Conservation (phyloP, 768 basidiomycete genomes). For the Psilocybe azurescens region DNA sequence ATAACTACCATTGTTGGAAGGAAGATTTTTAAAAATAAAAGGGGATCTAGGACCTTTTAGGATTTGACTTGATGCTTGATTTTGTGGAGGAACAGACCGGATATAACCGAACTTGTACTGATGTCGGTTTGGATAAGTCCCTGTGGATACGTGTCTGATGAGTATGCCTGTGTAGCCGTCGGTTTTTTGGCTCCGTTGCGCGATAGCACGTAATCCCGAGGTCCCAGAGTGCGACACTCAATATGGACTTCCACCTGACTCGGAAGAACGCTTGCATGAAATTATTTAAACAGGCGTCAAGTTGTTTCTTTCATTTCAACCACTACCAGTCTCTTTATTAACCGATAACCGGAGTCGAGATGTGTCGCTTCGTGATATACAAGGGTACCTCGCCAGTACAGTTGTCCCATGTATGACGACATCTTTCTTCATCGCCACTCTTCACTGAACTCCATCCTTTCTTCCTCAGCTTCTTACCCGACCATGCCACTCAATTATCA, state of each 20-base stretch:
- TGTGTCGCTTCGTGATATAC: constrained; percentile 95
- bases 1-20: background rate
- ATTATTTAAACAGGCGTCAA: constrained; percentile 2
- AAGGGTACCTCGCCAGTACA: constrained; percentile 95
- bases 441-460: background rate
- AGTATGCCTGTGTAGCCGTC: background rate
- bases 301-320: constrained; percentile 10
- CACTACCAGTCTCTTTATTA: constrained; percentile 9
- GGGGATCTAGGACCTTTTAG: background rate
- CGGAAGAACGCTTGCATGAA: background rate
- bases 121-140: constrained; percentile 2
- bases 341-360: constrained; percentile 29
- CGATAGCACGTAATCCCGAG: constrained; percentile 41
- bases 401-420: constrained; percentile 73
- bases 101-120: background rate
- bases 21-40: background rate
- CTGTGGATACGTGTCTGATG: constrained; percentile 5
- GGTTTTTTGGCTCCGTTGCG: constrained; percentile 29
- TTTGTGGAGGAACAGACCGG: constrained; percentile 5
- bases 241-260: constrained; percentile 5
- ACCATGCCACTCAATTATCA: constrained; percentile 95
- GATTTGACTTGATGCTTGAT: background rate
- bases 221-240: constrained; percentile 13
- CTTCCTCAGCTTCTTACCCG: constrained; percentile 78
- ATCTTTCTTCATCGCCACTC: constrained; percentile 4